Percentiles rank a stretch among this genome's conserved stretches.
phyloP scores from a whole-genome alignment of 1,139 yeast genomes.

The Yamadazyma jaroonii region DNA sequence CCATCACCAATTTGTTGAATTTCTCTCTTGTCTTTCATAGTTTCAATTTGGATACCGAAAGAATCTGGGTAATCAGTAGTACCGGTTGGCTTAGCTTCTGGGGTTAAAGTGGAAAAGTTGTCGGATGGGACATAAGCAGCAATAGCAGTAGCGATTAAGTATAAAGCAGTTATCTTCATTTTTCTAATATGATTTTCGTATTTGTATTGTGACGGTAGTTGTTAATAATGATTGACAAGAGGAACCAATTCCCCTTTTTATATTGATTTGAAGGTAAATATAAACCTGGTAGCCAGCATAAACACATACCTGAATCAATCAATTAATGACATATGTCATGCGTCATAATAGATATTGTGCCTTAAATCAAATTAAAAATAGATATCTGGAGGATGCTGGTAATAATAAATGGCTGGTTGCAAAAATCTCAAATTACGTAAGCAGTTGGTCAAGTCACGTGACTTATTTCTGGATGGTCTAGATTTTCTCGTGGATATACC shows the following conservation, averaged over 20 bases:
- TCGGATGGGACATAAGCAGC: slow-evolving; percentile 69
- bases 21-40: slow-evolving; percentile 34
- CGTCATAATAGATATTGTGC: no score
- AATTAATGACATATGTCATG: no score
- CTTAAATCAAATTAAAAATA: no score
- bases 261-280: neutral
- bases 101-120: slow-evolving; percentile 74
- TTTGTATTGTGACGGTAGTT: neutral
- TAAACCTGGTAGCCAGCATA: neutral
- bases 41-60: slow-evolving; percentile 70
- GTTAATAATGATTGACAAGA: neutral
- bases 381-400: neutral
- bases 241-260: neutral
- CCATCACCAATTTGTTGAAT: slow-evolving; percentile 37
- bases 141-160: slow-evolving; percentile 28
- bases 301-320: neutral
- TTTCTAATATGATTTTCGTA: neutral
- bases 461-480: no score
- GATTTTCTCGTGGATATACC: no score
- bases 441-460: no score
- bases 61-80: slow-evolving; percentile 55
- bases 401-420: slow-evolving; percentile 1
- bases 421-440: slow-evolving; percentile 1
- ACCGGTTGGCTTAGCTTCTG: slow-evolving; percentile 52
- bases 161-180: slow-evolving; percentile 6